phyloP scores from a whole-genome alignment of 1,139 yeast genomes.

The Blastobotrys persicus region DNA sequence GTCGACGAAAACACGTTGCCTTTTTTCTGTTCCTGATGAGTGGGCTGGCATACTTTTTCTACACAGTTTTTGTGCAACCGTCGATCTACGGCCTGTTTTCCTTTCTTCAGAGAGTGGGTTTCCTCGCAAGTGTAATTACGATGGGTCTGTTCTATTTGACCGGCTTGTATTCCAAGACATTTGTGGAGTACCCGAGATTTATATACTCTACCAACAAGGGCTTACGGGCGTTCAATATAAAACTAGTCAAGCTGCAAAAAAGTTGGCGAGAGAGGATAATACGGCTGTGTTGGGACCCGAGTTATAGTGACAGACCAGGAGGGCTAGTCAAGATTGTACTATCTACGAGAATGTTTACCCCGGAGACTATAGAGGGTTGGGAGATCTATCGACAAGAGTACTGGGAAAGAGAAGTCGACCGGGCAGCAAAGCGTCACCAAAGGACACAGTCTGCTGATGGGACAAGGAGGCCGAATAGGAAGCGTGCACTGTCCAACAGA shows the following conservation, averaged over 20 bases:
- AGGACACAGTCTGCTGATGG: neutral
- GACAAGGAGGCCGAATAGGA: constrained; percentile 6
- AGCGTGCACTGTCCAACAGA: constrained; percentile 12
- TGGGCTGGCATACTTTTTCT: constrained; percentile 34
- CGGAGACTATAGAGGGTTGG: constrained; percentile 92
- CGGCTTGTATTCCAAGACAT: constrained; percentile 85
- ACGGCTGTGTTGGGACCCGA: constrained; percentile 29
- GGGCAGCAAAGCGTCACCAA: constrained; percentile 31
- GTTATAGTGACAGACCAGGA: constrained; percentile 28
- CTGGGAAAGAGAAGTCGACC: constrained; percentile 82
- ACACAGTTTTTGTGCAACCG: constrained; percentile 34
- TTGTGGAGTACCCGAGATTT: constrained; percentile 76
- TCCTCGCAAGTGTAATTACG: constrained; percentile 68
- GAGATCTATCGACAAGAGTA: constrained; percentile 89
- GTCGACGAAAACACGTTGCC: constrained; percentile 69
- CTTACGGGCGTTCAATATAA: constrained; percentile 72
- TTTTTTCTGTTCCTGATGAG: constrained; percentile 55
- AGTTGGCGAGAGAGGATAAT: constrained; percentile 49
- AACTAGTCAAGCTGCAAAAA: constrained; percentile 67
- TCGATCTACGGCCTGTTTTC: constrained; percentile 37
- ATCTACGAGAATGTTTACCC: constrained; percentile 75
- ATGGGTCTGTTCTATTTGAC: constrained; percentile 75
- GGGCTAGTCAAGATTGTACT: constrained; percentile 62
- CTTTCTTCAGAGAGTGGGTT: constrained; percentile 51
- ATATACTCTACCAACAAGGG: constrained; percentile 83